Conservation (phyloP, 2,329 filamentous ascomycete genomes). For the Arthrobotrys pseudoclavata region DNA sequence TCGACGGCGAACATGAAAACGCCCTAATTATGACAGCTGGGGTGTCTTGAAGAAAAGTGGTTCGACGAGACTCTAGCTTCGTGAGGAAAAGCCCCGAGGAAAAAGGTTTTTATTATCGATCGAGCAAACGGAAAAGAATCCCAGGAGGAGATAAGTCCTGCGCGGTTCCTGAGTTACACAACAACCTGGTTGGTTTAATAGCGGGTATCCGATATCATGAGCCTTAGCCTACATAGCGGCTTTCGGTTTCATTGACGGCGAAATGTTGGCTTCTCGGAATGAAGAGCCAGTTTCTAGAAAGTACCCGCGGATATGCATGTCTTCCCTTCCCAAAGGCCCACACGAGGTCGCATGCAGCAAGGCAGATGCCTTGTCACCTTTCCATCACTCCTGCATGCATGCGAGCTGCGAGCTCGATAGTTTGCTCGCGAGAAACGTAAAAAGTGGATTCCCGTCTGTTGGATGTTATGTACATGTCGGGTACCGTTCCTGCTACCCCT, state of each 20-base stretch:
- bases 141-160: constrained; percentile 4
- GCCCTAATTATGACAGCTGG: constrained; percentile 30
- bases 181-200: neutral
- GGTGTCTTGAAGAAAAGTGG: neutral
- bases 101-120: neutral
- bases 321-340: constrained; percentile 35
- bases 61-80: neutral
- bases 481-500: constrained; percentile 17
- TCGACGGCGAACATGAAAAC: constrained; percentile 25
- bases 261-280: constrained; percentile 16
- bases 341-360: constrained; percentile 47
- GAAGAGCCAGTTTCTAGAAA: constrained; percentile 45
- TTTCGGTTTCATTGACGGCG: constrained; percentile 3
- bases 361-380: constrained; percentile 50
- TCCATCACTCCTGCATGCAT: constrained; percentile 50
- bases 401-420: constrained; percentile 32
- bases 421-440: constrained; percentile 27
- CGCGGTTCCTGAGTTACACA: constrained; percentile 18
- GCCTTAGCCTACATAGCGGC: neutral
- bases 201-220: neutral
- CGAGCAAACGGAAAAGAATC: neutral
- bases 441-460: constrained; percentile 30
- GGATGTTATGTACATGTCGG: constrained; percentile 16
- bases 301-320: constrained; percentile 54
- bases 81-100: neutral